phyloP scores from a whole-genome alignment of 192 early-diverging fungal genomes.

The Backusella sp. region DNA sequence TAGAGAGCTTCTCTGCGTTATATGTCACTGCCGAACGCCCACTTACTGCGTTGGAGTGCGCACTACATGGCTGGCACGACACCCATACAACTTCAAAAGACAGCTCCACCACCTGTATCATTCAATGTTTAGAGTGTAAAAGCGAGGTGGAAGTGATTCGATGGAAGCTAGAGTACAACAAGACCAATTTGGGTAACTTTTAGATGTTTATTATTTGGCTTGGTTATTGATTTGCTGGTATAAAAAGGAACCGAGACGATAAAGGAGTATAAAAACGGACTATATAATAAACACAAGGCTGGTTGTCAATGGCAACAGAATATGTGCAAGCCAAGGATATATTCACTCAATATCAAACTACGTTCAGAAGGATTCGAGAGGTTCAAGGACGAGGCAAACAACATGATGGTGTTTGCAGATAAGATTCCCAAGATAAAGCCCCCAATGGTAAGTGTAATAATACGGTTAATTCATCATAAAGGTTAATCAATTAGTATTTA shows the following conservation, averaged over 20 bases:
- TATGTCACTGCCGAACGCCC: neutral
- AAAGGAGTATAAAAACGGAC: neutral
- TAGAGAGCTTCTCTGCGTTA: neutral
- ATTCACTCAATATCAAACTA: neutral
- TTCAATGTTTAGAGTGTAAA: neutral
- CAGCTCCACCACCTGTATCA: neutral
- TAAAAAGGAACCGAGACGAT: neutral
- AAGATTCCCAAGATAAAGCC: neutral
- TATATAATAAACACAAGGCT: neutral
- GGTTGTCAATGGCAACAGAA: neutral
- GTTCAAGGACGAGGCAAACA: neutral
- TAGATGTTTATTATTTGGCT: neutral
- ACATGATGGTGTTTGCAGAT: neutral
- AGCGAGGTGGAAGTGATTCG: neutral
- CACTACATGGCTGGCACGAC: neutral
- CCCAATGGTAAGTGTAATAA: neutral
- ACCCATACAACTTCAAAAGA: neutral
- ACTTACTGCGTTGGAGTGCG: neutral
- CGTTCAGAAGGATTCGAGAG: neutral
- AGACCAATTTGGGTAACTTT: neutral
- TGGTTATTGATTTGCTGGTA: neutral
- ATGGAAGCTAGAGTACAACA: neutral
- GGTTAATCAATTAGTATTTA: neutral
- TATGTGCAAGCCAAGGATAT: neutral
- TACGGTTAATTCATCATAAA: no score